Evolutionary conservation across 257 asterid genomes (phyloP).

Genomic region (Phtheirospermum japonicum): DNA sequence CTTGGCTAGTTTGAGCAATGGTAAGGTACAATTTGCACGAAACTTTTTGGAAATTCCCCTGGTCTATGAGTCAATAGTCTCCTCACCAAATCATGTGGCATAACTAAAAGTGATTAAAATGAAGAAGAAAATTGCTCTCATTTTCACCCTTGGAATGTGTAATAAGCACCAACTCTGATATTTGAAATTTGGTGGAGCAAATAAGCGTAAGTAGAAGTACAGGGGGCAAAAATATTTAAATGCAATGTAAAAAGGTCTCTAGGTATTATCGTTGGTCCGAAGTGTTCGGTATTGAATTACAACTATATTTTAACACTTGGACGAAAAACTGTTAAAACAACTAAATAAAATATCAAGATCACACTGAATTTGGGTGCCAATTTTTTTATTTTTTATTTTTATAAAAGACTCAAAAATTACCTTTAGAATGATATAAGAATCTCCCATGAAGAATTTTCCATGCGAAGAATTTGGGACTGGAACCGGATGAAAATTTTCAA

Average conservation of each 20-base stretch:
- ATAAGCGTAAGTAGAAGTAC: slow-evolving; percentile 11
- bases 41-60: background rate
- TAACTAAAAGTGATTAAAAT: slow-evolving; percentile 3
- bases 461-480: slow-evolving; percentile 54
- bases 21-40: background rate
- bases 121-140: background rate
- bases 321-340: background rate
- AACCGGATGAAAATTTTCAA: slow-evolving; percentile 59
- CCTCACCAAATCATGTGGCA: background rate
- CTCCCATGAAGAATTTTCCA: slow-evolving; percentile 77
- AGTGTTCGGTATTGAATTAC: background rate
- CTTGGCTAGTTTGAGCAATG: slow-evolving; percentile 7
- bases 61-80: background rate
- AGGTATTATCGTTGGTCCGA: background rate
- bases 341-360: background rate
- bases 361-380: background rate
- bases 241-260: background rate
- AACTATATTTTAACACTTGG: background rate
- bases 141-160: background rate
- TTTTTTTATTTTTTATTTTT: too few species aligned
- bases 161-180: background rate
- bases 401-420: slow-evolving; percentile 32
- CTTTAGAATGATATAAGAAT: slow-evolving; percentile 73
- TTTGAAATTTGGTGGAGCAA: background rate
- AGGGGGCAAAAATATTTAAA: background rate